Evolutionary conservation across 2,329 filamentous ascomycete species (phyloP), one percentile per base, ranked within the genome.

Genomic region (Thielaviopsis euricoi): DNA sequence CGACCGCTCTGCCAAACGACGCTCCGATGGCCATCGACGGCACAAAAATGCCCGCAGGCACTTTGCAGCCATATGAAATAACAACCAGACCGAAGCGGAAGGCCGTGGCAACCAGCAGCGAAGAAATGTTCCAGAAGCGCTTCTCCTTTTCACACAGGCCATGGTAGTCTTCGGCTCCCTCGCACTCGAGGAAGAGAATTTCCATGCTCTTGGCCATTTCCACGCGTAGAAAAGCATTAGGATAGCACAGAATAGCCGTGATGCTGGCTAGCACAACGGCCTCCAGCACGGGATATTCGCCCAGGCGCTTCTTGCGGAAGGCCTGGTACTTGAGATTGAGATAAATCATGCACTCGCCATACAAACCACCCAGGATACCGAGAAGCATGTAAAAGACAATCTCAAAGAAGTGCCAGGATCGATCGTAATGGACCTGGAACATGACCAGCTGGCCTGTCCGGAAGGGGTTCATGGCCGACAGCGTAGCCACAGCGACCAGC

Each of bases 201-300:
- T 97, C 90, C 93, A 98, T 97, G 73, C 89, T 95, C 73, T 97
- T 91, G 0, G 93, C 96, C 93, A 98, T 97, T 71, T 98, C 94
- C 65, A 97, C 96, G 58, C 88, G 79, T 58, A 98, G 69, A 63
- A 98, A 97, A 69, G 87, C 89, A 65, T 98, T 98, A 0, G 91
- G 93, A 66, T 95, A 98, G 70, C 91, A 96, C n/a, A 98, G 77
- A 23, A 97, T 76, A 10, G 90, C 93, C 3, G 93, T 98, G 7
- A 82, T 78, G 0, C 83, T 80, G 1, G 93, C 90, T 48, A 98
- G 73, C 17, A 95, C 71, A 0, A 89, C 90, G 0, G 89, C 87
- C 69, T 98, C 93, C 3, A 90, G 76, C 33, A 97, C 81, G 6
- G 90, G 86, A 69, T 94, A 93, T 62, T 87, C 79, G 2, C 81